Base-by-base conservation (phyloP, 345 rosid genomes). In the Streptanthus diversifolius region DNA sequence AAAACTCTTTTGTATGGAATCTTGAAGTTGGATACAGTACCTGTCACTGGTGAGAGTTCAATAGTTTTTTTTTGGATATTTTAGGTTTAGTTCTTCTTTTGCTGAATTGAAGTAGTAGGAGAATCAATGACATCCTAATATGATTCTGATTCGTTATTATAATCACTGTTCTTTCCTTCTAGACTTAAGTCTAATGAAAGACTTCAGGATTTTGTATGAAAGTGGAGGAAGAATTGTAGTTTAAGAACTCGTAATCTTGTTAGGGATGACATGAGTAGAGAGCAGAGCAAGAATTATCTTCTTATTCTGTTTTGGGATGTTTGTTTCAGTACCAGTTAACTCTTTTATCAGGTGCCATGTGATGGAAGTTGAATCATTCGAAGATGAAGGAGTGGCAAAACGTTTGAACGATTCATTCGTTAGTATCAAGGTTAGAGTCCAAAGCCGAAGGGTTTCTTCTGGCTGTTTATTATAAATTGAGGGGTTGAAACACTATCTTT, bases 21-120 rank as follows among this genome's bases (percentile, higher is more conserved):
- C 79, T 80, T 71, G 79, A 90, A 93, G 97, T 93, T 79, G 97
- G 98, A 79, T 93, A 91, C 89, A 91, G 96, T 85, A 93, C 97
- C 30, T 91, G 97, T 75, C 98, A 93, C 80, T 93, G 98, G 97
- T 93, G 82, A 93, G 91, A 53, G 51, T 77, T 56, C 8, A 10
- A 12, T 36, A 21, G 18, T 1, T 29, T 55, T 10, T 39, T 24
- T 21, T 8, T 30, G 22, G 47, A 17, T 43, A n/a, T 43, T 11
- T 68, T 35, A 17, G 65, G 45, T 60, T 24, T 24, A 41, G 18
- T 41, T 39, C 47, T 59, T 36, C 14, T 15, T 32, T 22, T 21
- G 7, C 12, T 44, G 65, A 56, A 19, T 36, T 13, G 18, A 13
- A 35, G 12, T 35, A 47, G 25, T 7, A 27, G 33, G 68, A 11